Conservation (phyloP, 305 asterid species). For the Solanum hybrid region DNA sequence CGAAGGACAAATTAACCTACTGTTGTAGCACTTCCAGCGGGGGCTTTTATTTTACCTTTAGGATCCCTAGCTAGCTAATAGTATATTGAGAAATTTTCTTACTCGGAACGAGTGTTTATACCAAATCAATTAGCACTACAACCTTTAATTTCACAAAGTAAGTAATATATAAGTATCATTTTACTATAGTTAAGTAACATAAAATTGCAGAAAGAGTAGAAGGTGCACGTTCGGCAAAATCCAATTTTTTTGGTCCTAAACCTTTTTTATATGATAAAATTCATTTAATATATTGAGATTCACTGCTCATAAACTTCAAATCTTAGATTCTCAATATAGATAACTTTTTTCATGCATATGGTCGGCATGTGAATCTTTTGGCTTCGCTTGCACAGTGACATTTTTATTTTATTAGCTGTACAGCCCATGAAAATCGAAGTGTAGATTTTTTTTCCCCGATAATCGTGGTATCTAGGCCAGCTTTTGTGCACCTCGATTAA, state of each 20-base stretch:
- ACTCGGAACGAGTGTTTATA: background rate
- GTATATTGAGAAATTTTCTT: background rate
- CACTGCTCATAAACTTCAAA: background rate
- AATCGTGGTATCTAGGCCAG: too few relatives aligned
- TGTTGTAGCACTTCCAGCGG: background rate
- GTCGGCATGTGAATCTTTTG: background rate
- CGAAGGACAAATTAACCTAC: background rate
- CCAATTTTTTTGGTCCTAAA: background rate
- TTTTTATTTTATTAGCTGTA: background rate
- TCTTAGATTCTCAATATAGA: background rate
- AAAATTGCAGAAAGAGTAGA: background rate
- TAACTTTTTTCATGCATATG: background rate
- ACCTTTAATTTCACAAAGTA: too few relatives aligned
- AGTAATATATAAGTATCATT: background rate
- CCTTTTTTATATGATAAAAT: background rate
- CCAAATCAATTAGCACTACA: background rate
- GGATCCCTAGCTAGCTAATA: background rate
- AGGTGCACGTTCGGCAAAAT: background rate
- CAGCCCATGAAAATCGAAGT: background rate
- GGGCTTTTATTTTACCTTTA: background rate
- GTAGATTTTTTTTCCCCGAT: background rate
- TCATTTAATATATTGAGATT: background rate
- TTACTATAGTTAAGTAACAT: background rate
- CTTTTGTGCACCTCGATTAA: background rate
- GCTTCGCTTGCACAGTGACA: background rate